phyloP scores from a whole-genome alignment of 2,329 filamentous ascomycete species.

The Cyanodermella asteris region DNA sequence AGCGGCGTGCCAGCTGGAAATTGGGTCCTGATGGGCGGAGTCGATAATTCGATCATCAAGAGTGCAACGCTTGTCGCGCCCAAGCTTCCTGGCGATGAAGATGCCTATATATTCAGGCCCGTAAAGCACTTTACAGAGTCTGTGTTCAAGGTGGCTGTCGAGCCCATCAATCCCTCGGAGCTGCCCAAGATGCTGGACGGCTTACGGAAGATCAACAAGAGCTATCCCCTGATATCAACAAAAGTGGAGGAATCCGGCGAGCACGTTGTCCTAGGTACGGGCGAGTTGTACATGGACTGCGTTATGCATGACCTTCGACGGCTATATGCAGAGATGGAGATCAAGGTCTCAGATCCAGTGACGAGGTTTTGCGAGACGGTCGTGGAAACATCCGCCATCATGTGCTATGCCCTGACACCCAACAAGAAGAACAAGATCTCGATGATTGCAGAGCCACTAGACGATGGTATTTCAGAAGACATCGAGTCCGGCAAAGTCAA shows the following conservation, averaged over 20 bases:
- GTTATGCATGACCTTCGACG: conserved; percentile 82
- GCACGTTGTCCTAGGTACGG: conserved; percentile 83
- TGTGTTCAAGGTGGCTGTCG: conserved; percentile 91
- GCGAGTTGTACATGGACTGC: conserved; percentile 99
- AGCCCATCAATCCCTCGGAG: conserved; percentile 94
- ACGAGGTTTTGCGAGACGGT: conserved; percentile 96
- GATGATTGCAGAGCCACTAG: conserved; percentile 90
- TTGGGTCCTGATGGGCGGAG: conserved; percentile 71
- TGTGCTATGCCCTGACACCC: conserved; percentile 91
- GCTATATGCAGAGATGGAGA: conserved; percentile 96
- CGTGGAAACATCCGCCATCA: conserved; percentile 88
- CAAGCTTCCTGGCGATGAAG: conserved; percentile 65
- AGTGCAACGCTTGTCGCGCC: conserved; percentile 74
- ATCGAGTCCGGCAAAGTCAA: conserved; percentile 79
- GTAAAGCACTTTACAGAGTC: conserved; percentile 91
- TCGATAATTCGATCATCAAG: conserved; percentile 97
- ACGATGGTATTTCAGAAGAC: conserved; percentile 83
- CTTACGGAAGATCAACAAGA: conserved; percentile 90
- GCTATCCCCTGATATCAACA: conserved; percentile 82
- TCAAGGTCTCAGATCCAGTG: conserved; percentile 95
- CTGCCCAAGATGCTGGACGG: conserved; percentile 97
- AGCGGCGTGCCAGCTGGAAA: conserved; percentile 88
- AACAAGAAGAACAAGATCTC: conserved; percentile 99
- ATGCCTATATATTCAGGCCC: conserved; percentile 86
- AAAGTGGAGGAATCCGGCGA: conserved; percentile 97